Percentiles rank a stretch among this genome's conserved stretches.
Evolutionary conservation across 192 early-diverging fungal genomes (phyloP).

Genomic region (Gryganskiella cystojenkinii): DNA sequence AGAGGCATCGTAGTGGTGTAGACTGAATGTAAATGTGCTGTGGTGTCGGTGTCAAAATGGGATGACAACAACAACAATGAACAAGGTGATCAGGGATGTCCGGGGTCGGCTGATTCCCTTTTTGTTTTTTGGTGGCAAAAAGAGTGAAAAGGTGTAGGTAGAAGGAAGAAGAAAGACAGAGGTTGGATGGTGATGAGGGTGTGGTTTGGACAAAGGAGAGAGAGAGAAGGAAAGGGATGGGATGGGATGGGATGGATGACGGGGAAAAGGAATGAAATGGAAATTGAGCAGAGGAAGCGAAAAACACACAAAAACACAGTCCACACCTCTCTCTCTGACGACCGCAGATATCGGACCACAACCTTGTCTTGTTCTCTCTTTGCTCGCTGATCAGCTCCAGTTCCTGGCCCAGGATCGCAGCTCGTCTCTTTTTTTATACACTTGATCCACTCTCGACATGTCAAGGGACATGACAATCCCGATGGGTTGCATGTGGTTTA

Average conservation of each 20-base stretch:
- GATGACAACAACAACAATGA: too few species aligned
- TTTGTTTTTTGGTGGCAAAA: too few species aligned
- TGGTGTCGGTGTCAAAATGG: neutral
- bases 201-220: neutral
- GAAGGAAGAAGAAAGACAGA: neutral
- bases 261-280: neutral
- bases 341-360: neutral
- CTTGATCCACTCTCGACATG: too few species aligned
- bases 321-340: neutral
- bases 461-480: too few species aligned
- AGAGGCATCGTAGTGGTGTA: slow-evolving; percentile 24
- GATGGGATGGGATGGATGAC: neutral
- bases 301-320: neutral
- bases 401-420: too few species aligned
- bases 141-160: neutral
- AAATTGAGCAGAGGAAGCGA: neutral
- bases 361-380: neutral
- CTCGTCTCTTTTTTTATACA: too few species aligned
- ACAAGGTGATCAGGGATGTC: too few species aligned
- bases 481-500: too few species aligned
- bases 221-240: neutral
- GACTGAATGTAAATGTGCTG: neutral
- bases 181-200: neutral
- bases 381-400: too few species aligned
- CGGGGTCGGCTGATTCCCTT: neutral